These are phyloP conservation scores for Rosellinia necatrix DNA, from an alignment of 2,329 filamentous ascomycete genomes.

Conservation along the genomic window DNA sequence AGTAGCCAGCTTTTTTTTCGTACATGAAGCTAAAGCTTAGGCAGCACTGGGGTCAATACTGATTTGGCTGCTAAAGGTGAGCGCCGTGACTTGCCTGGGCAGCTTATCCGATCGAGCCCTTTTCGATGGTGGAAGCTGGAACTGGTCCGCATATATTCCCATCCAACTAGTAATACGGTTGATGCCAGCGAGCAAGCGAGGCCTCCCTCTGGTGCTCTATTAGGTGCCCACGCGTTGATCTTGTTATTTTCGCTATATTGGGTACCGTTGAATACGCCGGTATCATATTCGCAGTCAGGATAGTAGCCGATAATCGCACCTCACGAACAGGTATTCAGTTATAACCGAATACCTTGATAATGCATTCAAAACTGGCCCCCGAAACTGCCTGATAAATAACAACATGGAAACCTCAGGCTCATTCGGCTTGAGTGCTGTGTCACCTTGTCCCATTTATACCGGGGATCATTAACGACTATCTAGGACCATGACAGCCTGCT, in stretches of 20 bases:
- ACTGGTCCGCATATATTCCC: background rate
- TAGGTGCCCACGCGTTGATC: background rate
- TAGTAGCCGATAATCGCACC: background rate
- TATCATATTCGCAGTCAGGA: background rate
- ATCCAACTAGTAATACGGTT: background rate
- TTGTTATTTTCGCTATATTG: background rate
- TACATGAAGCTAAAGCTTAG: background rate
- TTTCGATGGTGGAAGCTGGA: background rate
- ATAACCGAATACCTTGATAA: background rate
- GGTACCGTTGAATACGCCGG: background rate
- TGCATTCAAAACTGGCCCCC: background rate
- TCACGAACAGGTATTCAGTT: background rate
- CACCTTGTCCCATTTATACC: background rate
- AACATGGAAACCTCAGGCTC: background rate
- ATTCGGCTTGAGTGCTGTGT: background rate
- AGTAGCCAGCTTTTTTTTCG: background rate
- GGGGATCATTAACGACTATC: background rate
- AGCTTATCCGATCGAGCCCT: background rate
- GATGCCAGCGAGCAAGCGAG: background rate
- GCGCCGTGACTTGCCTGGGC: background rate
- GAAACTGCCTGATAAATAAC: too few species aligned
- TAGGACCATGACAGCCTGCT: background rate
- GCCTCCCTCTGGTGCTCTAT: background rate
- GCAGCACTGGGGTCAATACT: background rate
- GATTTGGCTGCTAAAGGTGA: constrained; percentile 2